phyloP scores from a whole-genome alignment of 179 eudicot species.

The Beta lomatogona region DNA sequence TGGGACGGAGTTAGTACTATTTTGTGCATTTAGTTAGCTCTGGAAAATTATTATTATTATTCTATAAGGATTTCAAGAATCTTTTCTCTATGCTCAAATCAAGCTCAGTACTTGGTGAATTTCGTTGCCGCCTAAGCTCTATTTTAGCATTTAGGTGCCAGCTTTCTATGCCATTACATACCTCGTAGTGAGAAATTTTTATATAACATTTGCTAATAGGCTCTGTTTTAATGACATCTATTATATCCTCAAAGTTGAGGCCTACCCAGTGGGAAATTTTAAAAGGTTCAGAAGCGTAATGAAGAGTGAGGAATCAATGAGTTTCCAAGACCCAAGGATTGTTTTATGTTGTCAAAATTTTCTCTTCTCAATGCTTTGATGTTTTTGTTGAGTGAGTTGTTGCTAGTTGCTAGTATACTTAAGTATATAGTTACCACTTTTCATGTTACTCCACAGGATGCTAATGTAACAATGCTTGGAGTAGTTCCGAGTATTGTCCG shows the following conservation, averaged over 20 bases:
- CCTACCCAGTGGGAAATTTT: neutral
- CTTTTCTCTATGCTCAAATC: neutral
- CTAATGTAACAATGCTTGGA: conserved; percentile 94
- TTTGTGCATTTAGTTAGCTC: neutral
- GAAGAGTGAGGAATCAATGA: neutral
- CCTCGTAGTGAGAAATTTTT: neutral
- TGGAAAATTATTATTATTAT: neutral
- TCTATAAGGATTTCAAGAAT: neutral
- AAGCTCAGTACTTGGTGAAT: neutral
- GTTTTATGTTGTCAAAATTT: neutral
- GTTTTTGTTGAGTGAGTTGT: neutral
- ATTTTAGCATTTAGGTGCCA: neutral
- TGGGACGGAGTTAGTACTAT: neutral
- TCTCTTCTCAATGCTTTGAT: neutral
- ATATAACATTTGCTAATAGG: neutral
- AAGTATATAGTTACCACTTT: neutral
- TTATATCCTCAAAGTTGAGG: neutral
- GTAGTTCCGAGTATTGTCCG: conserved; percentile 95
- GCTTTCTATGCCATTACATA: neutral
- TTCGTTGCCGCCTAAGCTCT: neutral
- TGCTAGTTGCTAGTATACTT: neutral
- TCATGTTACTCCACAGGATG: conserved; percentile 62
- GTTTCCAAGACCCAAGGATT: neutral
- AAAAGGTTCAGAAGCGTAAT: neutral
- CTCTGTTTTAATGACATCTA: neutral